phyloP scores from a whole-genome alignment of 495 filamentous ascomycete species.

The Immersiella caudata region DNA sequence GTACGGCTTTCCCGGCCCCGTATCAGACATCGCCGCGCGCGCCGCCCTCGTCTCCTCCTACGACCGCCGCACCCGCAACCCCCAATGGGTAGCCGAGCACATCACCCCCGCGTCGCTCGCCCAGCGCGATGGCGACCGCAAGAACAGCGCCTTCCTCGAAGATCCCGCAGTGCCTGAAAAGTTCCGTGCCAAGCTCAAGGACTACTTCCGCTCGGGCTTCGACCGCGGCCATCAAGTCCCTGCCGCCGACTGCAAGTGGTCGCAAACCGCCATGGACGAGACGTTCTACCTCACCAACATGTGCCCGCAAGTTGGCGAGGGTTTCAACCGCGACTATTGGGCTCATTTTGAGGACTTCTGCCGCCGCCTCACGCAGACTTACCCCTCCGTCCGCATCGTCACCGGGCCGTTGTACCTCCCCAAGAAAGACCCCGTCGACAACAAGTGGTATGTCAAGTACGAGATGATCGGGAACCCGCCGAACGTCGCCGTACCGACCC shows the following conservation, averaged over 20 bases:
- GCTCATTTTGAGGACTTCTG: constrained; percentile 98
- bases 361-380: constrained; percentile 72
- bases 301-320: constrained; percentile 96
- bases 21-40: constrained; percentile 77
- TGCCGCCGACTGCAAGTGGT: constrained; percentile 95
- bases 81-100: constrained; percentile 94
- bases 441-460: constrained; percentile 93
- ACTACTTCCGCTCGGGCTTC: constrained; percentile 94
- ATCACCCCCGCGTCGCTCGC: constrained; percentile 88
- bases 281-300: constrained; percentile 94
- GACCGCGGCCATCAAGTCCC: constrained; percentile 98
- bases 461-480: constrained; percentile 96
- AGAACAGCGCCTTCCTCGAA: constrained; percentile 80
- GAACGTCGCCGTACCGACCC: constrained; percentile 93
- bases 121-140: constrained; percentile 75
- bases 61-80: constrained; percentile 91
- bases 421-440: constrained; percentile 70
- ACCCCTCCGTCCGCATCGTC: constrained; percentile 86
- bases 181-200: constrained; percentile 86
- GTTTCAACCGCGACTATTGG: constrained; percentile 99
- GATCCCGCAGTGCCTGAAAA: constrained; percentile 76
- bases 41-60: constrained; percentile 78
- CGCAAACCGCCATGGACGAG: constrained; percentile 87
- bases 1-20: constrained; percentile 94
- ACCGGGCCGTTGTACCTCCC: constrained; percentile 95